Base-by-base conservation (phyloP, 208 protist species). In the Trypanosoma avium region DNA sequence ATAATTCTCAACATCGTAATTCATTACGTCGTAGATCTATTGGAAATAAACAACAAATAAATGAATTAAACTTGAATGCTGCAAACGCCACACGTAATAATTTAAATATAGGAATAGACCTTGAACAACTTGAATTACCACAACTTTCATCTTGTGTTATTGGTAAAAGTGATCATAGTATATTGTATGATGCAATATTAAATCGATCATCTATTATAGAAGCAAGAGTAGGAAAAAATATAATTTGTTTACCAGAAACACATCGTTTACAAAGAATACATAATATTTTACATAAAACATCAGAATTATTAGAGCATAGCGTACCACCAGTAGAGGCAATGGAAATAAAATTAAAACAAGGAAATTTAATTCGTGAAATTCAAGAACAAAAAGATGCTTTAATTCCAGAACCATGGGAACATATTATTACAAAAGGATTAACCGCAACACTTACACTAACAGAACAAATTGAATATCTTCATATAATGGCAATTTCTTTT, bases 401-500 rank as follows among this genome's bases (percentile, higher is more conserved):
- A 9, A 73, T 91, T 9, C 81, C 84, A 4, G 71, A 72, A 17
- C 81, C 84, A 49, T 91, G 81, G 81, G 81, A 91, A 50, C 38
- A 55, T 52, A 42, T 26, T 9, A 32, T 19, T 9, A 0, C 19
- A 2, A 7, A 46, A 1, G 27, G 33, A 7, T n/a, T 22, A 15
- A 54, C 50, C 22, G 32, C 38, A 4, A 61, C 27, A 4, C 21
- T 53, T 13, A 27, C 17, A 17, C 13, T 52, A 10, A 40, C 26
- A 7, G 67, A 72, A 21, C 56, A 48, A 24, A 2, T 59, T 21
- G 58, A 59, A 43, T 72, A 66, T 26, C 45, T 71, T 12, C 40
- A 52, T 17, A 32, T 53, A 15, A 59, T 82, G 15, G 67, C 80
- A 17, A 67, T 75, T 30, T 57, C 73, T 38, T 57, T 90, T 42